A percentile compares a stretch with the other conserved stretches of the same genome.
These are phyloP conservation scores for Myochromella boudieri DNA, from an alignment of 768 basidiomycete genomes.

Conservation along the genomic window DNA sequence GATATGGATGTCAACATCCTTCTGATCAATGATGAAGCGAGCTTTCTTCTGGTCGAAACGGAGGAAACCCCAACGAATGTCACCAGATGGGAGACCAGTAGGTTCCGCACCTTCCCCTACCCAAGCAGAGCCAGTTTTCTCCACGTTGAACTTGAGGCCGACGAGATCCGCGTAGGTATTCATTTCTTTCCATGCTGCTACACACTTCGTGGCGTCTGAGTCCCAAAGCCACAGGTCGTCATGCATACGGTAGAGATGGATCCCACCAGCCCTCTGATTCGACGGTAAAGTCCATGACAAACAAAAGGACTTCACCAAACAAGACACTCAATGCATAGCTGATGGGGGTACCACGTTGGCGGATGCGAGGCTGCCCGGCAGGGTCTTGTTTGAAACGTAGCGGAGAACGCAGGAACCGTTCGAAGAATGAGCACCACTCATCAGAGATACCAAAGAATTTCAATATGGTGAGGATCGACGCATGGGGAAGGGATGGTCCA, in stretches of 20 bases:
- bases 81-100: conserved; percentile 17
- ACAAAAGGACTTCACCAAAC: conserved; percentile 41
- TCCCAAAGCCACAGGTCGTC: conserved; percentile 49
- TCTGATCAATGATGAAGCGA: conserved; percentile 30
- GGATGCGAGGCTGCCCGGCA: conserved; percentile 25
- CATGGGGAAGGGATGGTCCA: conserved; percentile 40
- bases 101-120: conserved; percentile 24
- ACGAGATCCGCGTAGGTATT: conserved; percentile 37
- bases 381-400: conserved; percentile 13
- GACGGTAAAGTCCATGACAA: conserved; percentile 48
- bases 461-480: conserved; percentile 36
- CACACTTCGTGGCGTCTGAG: conserved; percentile 29
- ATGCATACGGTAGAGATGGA: conserved; percentile 46
- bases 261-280: conserved; percentile 40
- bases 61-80: conserved; percentile 23
- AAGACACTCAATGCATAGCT: conserved; percentile 39
- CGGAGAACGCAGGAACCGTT: conserved; percentile 17
- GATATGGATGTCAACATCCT: conserved; percentile 28
- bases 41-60: conserved; percentile 19
- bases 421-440: conserved; percentile 31
- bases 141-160: conserved; percentile 39
- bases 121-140: conserved; percentile 41
- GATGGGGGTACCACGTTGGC: conserved; percentile 43
- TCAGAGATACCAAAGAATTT: conserved; percentile 39
- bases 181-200: conserved; percentile 41